Conservation (phyloP, 176 grass and related monocot genomes). For the Lolium multiflorum region DNA sequence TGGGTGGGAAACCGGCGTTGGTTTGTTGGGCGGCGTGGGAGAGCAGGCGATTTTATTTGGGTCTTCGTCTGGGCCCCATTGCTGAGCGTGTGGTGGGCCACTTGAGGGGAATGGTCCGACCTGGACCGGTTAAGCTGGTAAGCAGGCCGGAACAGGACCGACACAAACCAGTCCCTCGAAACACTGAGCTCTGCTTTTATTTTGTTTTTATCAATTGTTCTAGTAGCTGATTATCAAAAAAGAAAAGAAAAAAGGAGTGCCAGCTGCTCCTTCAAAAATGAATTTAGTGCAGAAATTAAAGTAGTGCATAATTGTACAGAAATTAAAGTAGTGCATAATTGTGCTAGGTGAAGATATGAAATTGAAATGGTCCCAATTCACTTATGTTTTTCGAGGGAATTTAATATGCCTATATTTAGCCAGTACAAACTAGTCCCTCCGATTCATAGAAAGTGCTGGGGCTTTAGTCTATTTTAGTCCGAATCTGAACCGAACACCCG, state of each 20-base stretch:
- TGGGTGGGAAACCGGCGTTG: constrained; percentile 27
- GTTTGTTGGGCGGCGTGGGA: background rate
- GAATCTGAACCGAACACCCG: too few relatives aligned
- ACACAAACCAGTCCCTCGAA: background rate
- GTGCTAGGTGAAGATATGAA: background rate
- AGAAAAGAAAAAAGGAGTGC: background rate
- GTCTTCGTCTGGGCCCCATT: constrained; percentile 24
- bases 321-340: background rate
- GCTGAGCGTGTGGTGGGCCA: constrained; percentile 17
- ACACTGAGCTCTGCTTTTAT: background rate
- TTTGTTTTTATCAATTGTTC: background rate
- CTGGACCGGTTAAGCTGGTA: constrained; percentile 31
- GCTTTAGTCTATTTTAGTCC: too few relatives aligned
- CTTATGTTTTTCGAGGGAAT: background rate
- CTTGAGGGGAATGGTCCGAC: background rate
- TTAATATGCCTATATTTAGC: background rate
- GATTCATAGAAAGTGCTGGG: too few relatives aligned
- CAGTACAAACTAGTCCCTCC: background rate
- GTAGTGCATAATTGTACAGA: background rate
- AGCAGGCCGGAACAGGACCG: constrained; percentile 16
- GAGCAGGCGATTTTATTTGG: background rate
- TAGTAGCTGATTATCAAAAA: too few relatives aligned
- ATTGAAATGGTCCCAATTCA: background rate
- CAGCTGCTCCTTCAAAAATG: background rate
- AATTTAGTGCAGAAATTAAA: background rate